Percentiles rank a stretch among this genome's conserved stretches.
Conservation (phyloP, 2,329 filamentous ascomycete species). For the Periglandula ipomoeae region DNA sequence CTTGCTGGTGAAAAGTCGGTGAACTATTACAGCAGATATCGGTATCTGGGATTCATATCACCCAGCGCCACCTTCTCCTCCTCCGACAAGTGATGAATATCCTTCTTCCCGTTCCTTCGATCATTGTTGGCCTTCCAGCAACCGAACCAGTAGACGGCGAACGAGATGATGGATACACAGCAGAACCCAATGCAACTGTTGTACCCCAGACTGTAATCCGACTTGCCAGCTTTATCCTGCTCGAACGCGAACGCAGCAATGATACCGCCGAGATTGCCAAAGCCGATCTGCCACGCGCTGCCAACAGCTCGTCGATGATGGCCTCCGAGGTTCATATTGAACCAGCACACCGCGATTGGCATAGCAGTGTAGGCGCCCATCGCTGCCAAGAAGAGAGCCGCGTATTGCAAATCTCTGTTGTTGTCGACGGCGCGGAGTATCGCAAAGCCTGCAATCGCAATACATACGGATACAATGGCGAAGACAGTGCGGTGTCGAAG, state of each 20-base stretch:
- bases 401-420: constrained; percentile 61
- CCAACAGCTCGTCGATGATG: constrained; percentile 64
- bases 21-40: constrained; percentile 49
- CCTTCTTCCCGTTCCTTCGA: constrained; percentile 40
- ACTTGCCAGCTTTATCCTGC: constrained; percentile 56
- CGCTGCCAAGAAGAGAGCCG: constrained; percentile 71
- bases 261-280: constrained; percentile 73
- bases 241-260: constrained; percentile 66
- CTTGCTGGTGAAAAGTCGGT: no score
- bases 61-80: constrained; percentile 53
- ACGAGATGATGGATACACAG: constrained; percentile 51
- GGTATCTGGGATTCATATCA: constrained; percentile 50
- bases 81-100: constrained; percentile 38
- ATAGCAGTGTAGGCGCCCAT: constrained; percentile 79
- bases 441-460: constrained; percentile 65
- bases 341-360: constrained; percentile 80
- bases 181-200: constrained; percentile 60
- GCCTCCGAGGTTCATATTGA: constrained; percentile 68
- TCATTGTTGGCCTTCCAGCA: constrained; percentile 52
- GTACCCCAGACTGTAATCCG: constrained; percentile 61
- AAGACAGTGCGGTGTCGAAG: constrained; percentile 67
- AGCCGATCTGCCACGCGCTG: constrained; percentile 67
- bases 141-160: constrained; percentile 48
- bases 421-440: constrained; percentile 66
- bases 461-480: constrained; percentile 54